Percentiles rank a stretch among this genome's conserved stretches.
Conservation (phyloP, 2,329 filamentous ascomycete species). For the Fusarium temperatum region DNA sequence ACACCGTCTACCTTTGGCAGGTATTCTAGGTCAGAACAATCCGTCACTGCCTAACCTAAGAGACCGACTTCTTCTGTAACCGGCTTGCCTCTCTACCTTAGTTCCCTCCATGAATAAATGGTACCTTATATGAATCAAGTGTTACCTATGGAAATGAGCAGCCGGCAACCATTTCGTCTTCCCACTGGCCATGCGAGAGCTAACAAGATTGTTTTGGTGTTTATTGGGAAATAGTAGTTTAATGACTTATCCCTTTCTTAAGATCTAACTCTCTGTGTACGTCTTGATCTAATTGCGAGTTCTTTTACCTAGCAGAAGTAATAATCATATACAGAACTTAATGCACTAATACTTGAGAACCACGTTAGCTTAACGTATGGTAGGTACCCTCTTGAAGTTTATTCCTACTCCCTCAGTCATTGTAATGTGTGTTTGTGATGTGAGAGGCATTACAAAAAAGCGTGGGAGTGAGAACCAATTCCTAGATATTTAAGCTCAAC, state of each 20-base stretch:
- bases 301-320: not conserved
- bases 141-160: not conserved
- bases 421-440: not conserved
- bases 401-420: too few relatives aligned
- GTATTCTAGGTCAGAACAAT: not conserved
- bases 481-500: too few relatives aligned
- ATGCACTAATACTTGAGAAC: not conserved
- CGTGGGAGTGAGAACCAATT: accelerated
- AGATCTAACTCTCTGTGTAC: not conserved
- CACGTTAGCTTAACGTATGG: not conserved
- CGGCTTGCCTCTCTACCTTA: not conserved
- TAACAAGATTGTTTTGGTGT: too few relatives aligned
- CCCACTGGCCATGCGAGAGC: not conserved
- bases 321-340: too few relatives aligned
- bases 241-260: too few relatives aligned
- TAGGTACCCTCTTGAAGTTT: not conserved
- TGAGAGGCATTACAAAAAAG: too few relatives aligned
- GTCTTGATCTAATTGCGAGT: not conserved
- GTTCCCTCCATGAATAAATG: not conserved
- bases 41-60: not conserved
- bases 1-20: not conserved
- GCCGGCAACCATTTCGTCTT: not conserved
- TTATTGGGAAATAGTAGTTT: not conserved
- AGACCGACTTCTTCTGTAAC: not conserved
- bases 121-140: not conserved